phyloP scores from a whole-genome alignment of 2,329 filamentous ascomycete species.

The Botrytis tulipae region DNA sequence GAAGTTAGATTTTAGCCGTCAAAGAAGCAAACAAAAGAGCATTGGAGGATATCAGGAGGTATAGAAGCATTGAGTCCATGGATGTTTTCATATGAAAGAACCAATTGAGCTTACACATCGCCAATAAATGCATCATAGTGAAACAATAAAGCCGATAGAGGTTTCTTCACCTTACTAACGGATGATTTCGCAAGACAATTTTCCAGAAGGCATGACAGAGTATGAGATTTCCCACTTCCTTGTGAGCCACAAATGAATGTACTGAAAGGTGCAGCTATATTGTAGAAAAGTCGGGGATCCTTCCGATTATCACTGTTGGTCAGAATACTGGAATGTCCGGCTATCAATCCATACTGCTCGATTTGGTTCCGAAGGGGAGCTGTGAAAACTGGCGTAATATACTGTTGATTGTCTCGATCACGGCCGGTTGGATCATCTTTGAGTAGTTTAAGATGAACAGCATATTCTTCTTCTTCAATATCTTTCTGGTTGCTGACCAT shows the following conservation, averaged over 20 bases:
- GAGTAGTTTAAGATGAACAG: background rate
- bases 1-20: background rate
- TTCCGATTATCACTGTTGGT: background rate
- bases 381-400: background rate
- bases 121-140: constrained; percentile 46
- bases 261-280: constrained; percentile 55
- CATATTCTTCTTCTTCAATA: background rate
- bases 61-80: background rate
- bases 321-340: background rate
- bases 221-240: constrained; percentile 61
- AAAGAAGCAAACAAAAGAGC: background rate
- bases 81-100: fast-evolving
- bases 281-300: constrained; percentile 45
- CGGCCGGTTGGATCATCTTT: background rate
- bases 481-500: background rate
- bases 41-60: background rate
- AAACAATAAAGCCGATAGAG: constrained; percentile 54
- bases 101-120: background rate
- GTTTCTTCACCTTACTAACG: constrained; percentile 46
- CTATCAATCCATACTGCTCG: background rate
- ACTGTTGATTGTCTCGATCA: background rate
- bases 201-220: constrained; percentile 55
- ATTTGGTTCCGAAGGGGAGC: background rate
- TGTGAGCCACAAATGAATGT: constrained; percentile 63
- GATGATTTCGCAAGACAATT: constrained; percentile 43